Percentiles rank a stretch among this genome's conserved stretches.
phyloP scores from a whole-genome alignment of 768 basidiomycete species.

The Calocybe cyanea region DNA sequence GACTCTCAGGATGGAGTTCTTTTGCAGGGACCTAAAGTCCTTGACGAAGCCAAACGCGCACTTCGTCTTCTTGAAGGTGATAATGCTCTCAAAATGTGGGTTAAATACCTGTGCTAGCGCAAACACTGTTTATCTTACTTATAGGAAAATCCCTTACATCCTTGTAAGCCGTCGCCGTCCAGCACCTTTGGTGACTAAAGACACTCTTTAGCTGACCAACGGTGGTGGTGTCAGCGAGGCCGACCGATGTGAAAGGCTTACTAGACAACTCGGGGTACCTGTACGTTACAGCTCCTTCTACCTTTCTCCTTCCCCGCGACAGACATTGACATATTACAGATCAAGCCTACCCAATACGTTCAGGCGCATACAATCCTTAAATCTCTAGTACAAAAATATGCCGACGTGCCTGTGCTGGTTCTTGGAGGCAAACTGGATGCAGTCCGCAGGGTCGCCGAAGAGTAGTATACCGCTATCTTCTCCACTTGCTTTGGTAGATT shows the following conservation, averaged over 20 bases:
- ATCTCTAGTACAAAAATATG: conserved; percentile 58
- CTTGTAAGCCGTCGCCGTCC: conserved; percentile 42
- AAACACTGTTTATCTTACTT: background rate
- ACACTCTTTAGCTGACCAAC: conserved; percentile 65
- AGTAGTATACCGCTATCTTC: conserved; percentile 39
- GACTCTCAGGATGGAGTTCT: conserved; percentile 82
- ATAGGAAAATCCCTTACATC: conserved; percentile 78
- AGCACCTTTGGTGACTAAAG: background rate
- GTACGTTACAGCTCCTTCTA: conserved; percentile 32
- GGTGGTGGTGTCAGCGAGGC: conserved; percentile 76
- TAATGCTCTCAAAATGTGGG: conserved; percentile 67
- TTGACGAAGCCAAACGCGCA: conserved; percentile 76
- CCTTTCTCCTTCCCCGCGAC: background rate
- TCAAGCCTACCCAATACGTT: conserved; percentile 66
- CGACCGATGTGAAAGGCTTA: conserved; percentile 58
- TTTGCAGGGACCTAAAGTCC: conserved; percentile 66
- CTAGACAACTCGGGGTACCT: conserved; percentile 56
- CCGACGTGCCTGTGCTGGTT: conserved; percentile 73
- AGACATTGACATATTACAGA: conserved; percentile 37
- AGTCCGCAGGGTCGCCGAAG: conserved; percentile 79
- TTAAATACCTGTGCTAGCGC: conserved; percentile 11
- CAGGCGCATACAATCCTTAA: conserved; percentile 90
- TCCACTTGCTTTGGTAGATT: conserved; percentile 6
- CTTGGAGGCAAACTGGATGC: conserved; percentile 77
- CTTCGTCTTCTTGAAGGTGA: conserved; percentile 75